These are phyloP conservation scores for Paramecium primaurelia DNA, from an alignment of 73 alveolate genomes.

Conservation along the genomic window DNA sequence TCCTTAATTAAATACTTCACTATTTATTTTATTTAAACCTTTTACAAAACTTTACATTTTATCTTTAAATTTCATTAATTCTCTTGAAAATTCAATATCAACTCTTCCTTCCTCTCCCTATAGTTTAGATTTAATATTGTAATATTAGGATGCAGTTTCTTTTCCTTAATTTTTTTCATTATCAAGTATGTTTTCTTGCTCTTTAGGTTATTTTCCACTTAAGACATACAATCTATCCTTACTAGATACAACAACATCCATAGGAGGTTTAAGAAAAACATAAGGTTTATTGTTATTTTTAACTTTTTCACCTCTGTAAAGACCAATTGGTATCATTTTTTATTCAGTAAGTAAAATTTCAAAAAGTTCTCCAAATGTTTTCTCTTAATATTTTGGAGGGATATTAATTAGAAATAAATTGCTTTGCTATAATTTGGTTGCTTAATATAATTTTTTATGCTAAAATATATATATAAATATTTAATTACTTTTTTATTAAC, in stretches of 20 bases:
- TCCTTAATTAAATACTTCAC: slow-evolving; percentile 19
- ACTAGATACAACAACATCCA: slow-evolving; percentile 23
- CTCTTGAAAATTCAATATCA: slow-evolving; percentile 48
- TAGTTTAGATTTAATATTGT: not conserved
- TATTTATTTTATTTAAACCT: not conserved
- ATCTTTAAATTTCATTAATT: not conserved
- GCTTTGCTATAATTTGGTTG: slow-evolving; percentile 67
- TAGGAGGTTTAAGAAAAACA: slow-evolving; percentile 78
- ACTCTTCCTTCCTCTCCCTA: slow-evolving; percentile 63
- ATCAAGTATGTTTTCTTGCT: not conserved
- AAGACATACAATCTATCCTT: slow-evolving; percentile 61
- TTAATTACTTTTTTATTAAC: slow-evolving; percentile 59
- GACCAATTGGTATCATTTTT: slow-evolving; percentile 78
- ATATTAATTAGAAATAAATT: slow-evolving; percentile 67
- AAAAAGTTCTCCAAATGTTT: slow-evolving; percentile 60
- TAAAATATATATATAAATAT: not conserved
- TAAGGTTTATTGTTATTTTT: slow-evolving; percentile 69
- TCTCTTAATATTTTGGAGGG: slow-evolving; percentile 56
- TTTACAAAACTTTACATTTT: not conserved
- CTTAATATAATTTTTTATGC: slow-evolving; percentile 65
- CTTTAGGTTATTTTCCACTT: slow-evolving; percentile 53
- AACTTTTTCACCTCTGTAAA: slow-evolving; percentile 64
- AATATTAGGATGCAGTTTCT: not conserved
- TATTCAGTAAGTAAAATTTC: slow-evolving; percentile 65
- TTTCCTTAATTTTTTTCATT: not conserved